A percentile compares a stretch with the other conserved stretches of the same genome.
Evolutionary conservation across 2,329 filamentous ascomycete species (phyloP).

Genomic region (Fusarium abutilonis): DNA sequence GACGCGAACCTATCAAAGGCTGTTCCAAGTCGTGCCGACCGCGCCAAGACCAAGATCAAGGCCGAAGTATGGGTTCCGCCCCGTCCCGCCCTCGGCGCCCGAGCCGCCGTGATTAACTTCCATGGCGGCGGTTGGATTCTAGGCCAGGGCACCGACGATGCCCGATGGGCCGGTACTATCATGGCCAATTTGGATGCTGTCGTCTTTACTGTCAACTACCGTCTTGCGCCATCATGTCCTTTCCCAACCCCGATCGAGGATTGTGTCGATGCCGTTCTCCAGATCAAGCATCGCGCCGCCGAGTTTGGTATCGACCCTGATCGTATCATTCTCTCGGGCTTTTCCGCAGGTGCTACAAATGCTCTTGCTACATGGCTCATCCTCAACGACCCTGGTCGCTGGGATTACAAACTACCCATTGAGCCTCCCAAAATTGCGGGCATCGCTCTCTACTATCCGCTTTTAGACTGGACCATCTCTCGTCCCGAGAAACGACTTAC

Average conservation of each 20-base stretch:
- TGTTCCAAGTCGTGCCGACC: conserved; percentile 47
- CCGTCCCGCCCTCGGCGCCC: conserved; percentile 48
- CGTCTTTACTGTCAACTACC: conserved; percentile 72
- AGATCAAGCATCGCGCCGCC: conserved; percentile 64
- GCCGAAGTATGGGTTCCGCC: conserved; percentile 60
- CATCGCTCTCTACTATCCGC: conserved; percentile 69
- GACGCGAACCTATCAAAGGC: conserved; percentile 55
- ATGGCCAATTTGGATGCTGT: conserved; percentile 63
- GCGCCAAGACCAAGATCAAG: conserved; percentile 52
- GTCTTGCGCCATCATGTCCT: conserved; percentile 71
- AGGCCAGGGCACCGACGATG: conserved; percentile 70
- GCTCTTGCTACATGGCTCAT: conserved; percentile 60
- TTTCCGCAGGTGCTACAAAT: conserved; percentile 70
- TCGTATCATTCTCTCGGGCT: conserved; percentile 68
- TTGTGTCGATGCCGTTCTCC: conserved; percentile 70
- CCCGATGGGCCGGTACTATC: conserved; percentile 66
- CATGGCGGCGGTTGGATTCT: conserved; percentile 75
- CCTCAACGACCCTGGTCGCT: conserved; percentile 55
- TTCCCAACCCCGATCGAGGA: conserved; percentile 74
- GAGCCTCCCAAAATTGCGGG: conserved; percentile 61
- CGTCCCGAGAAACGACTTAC: conserved; percentile 65
- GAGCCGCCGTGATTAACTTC: conserved; percentile 70
- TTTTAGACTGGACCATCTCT: conserved; percentile 68
- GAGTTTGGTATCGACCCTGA: conserved; percentile 67
- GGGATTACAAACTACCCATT: conserved; percentile 52